A percentile compares a stretch with the other conserved stretches of the same genome.
These are phyloP conservation scores for Microcyclospora tardicrescens DNA, from an alignment of 2,329 filamentous ascomycete species.

Conservation along the genomic window DNA sequence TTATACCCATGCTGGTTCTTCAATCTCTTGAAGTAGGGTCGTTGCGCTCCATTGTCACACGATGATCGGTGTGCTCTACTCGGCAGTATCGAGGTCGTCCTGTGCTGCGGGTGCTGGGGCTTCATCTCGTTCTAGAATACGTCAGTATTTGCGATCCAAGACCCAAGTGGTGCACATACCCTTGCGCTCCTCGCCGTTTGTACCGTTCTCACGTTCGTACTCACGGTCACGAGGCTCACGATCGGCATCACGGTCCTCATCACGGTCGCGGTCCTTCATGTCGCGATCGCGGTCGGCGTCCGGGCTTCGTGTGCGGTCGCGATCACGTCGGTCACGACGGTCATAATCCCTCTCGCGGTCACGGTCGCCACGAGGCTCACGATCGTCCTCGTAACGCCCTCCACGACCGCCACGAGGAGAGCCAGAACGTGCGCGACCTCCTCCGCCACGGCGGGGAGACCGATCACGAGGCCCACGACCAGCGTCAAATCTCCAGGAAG, in stretches of 20 bases:
- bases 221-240: slow-evolving; percentile 43
- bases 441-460: slow-evolving; percentile 60
- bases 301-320: slow-evolving; percentile 54
- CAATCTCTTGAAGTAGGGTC: too few relatives aligned
- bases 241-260: slow-evolving; percentile 43
- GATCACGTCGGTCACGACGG: slow-evolving; percentile 53
- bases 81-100: slow-evolving; percentile 92
- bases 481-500: slow-evolving; percentile 95
- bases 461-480: slow-evolving; percentile 68
- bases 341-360: slow-evolving; percentile 57
- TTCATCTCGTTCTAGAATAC: slow-evolving; percentile 44
- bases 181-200: slow-evolving; percentile 81
- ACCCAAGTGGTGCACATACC: slow-evolving; percentile 37
- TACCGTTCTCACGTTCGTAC: slow-evolving; percentile 17
- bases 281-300: slow-evolving; percentile 58
- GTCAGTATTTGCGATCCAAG: slow-evolving; percentile 12
- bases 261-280: slow-evolving; percentile 27
- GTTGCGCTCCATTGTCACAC: slow-evolving; percentile 1
- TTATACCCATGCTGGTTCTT: too few relatives aligned
- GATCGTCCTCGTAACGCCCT: slow-evolving; percentile 52
- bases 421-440: slow-evolving; percentile 23
- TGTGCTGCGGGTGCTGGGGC: slow-evolving; percentile 72
- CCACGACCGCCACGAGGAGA: slow-evolving; percentile 41
- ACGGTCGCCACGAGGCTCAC: slow-evolving; percentile 39
- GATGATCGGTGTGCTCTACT: slow-evolving; percentile 35